Evolutionary conservation across 371 early-diverging fungal species (phyloP).

Genomic region (Dentiscutata heterogama): DNA sequence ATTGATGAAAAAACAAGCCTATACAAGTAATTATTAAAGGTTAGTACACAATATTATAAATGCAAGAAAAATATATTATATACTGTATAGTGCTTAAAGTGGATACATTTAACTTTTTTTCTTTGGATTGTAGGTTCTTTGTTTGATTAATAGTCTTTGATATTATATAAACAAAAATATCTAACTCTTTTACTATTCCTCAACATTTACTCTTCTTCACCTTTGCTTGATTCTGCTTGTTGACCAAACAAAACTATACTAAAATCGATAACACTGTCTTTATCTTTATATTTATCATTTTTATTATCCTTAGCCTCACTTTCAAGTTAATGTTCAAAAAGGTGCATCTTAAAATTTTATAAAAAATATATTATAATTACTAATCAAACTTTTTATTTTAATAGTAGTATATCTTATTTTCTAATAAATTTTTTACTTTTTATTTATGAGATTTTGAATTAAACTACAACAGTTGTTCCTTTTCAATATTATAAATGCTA

Average conservation of each 20-base stretch:
- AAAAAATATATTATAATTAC: conserved; percentile 13
- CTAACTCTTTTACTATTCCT: conserved; percentile 40
- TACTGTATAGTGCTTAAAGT: conserved; percentile 40
- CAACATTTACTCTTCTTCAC: conserved; percentile 2
- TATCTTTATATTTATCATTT: conserved; percentile 4
- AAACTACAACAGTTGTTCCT: no score
- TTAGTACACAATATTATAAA: conserved; percentile 36
- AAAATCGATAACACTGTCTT: conserved; percentile 34
- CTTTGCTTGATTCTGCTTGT: conserved; percentile 37
- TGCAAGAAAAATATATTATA: conserved; percentile 43
- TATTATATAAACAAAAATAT: conserved; percentile 31
- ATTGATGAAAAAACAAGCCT: conserved; percentile 44
- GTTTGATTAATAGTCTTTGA: conserved; percentile 33
- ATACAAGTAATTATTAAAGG: conserved; percentile 28
- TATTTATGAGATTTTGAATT: conserved; percentile 35
- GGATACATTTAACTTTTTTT: conserved; percentile 33
- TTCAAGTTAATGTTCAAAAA: conserved; percentile 37
- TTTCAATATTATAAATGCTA: conserved; percentile 5
- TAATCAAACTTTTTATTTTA: conserved; percentile 30
- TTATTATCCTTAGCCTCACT: conserved; percentile 36
- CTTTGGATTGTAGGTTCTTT: conserved; percentile 37
- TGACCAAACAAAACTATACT: conserved; percentile 30
- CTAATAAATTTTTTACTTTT: conserved; percentile 24
- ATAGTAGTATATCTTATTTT: conserved; percentile 37
- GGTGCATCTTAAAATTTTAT: conserved; percentile 35